phyloP scores from a whole-genome alignment of 768 basidiomycete genomes.

The Pleurotus tuber-regium region DNA sequence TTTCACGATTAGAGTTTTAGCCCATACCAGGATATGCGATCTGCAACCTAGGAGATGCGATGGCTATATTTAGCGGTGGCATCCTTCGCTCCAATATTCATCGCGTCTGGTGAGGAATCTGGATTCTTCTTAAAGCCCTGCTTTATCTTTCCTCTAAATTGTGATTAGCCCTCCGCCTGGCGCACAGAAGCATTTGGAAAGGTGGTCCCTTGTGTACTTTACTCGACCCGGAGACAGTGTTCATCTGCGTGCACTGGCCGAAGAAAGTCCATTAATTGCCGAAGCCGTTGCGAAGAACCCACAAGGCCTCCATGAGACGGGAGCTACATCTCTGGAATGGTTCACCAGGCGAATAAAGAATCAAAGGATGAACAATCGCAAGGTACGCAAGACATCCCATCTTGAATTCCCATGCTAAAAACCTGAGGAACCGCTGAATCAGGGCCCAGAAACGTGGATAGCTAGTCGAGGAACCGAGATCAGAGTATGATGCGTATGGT shows the following conservation, averaged over 20 bases:
- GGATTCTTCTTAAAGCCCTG: too few species aligned
- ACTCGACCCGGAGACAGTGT: constrained; percentile 41
- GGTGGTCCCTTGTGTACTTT: constrained; percentile 54
- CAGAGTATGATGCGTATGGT: too few species aligned
- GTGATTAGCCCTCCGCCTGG: constrained; percentile 39
- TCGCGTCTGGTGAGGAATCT: constrained; percentile 43
- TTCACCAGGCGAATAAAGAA: constrained; percentile 20
- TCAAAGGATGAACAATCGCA: constrained; percentile 19
- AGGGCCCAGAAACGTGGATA: constrained; percentile 17
- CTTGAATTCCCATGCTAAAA: neutral
- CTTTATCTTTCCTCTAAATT: neutral
- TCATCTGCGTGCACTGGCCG: constrained; percentile 34
- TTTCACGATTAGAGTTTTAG: constrained; percentile 28
- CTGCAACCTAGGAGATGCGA: constrained; percentile 49
- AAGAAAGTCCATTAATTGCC: constrained; percentile 37
- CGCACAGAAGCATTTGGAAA: constrained; percentile 34
- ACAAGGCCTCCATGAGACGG: constrained; percentile 15
- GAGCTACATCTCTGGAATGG: constrained; percentile 18
- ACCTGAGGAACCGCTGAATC: neutral
- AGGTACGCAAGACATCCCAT: constrained; percentile 10
- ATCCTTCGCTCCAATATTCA: constrained; percentile 52
- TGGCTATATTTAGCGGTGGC: constrained; percentile 48
- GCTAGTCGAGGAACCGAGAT: constrained; percentile 19
- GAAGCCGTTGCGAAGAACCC: constrained; percentile 29
- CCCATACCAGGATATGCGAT: constrained; percentile 43